A percentile compares a stretch with the other conserved stretches of the same genome.
Evolutionary conservation across 1,139 yeast species (phyloP).

Genomic region (Yamadazyma dushanensis): DNA sequence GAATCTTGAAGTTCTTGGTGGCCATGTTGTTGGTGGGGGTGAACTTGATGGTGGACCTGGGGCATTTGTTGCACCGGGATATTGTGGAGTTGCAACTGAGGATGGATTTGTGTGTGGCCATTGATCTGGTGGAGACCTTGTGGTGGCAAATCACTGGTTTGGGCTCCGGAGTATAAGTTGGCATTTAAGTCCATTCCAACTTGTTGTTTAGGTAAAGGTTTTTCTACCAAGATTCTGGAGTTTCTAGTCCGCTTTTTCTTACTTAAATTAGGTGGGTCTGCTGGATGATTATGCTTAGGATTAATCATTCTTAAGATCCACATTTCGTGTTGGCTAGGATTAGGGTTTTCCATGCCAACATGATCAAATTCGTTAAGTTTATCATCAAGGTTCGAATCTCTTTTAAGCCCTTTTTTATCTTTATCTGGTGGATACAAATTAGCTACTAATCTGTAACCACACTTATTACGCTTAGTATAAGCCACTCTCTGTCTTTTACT

Average conservation of each 20-base stretch:
- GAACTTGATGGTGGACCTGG: conserved; percentile 23
- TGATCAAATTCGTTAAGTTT: conserved; percentile 23
- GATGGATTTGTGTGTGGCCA: conserved; percentile 9
- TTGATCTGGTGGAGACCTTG: conserved; percentile 3
- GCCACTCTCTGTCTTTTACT: conserved; percentile 51
- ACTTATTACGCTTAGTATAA: conserved; percentile 51
- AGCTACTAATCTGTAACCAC: conserved; percentile 51
- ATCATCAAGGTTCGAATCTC: conserved; percentile 21
- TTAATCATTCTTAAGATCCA: conserved; percentile 54
- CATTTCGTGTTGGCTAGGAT: conserved; percentile 21
- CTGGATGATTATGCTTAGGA: conserved; percentile 48
- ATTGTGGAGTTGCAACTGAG: conserved; percentile 9
- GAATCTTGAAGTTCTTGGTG: conserved; percentile 42
- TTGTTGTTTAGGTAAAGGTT: conserved; percentile 39
- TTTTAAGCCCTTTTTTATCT: conserved; percentile 33
- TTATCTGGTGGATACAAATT: conserved; percentile 47
- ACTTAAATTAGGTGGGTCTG: conserved; percentile 39
- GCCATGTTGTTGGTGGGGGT: conserved; percentile 25
- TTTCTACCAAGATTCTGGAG: conserved; percentile 46
- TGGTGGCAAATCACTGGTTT: conserved; percentile 8
- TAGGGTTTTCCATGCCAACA: conserved; percentile 18
- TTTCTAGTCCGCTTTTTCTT: conserved; percentile 37
- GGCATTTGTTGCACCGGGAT: conserved; percentile 16
- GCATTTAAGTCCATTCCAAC: conserved; percentile 11
- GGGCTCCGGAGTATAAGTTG: conserved; percentile 7